phyloP scores from a whole-genome alignment of 441 rosid genomes.

The Erodium texanum region DNA sequence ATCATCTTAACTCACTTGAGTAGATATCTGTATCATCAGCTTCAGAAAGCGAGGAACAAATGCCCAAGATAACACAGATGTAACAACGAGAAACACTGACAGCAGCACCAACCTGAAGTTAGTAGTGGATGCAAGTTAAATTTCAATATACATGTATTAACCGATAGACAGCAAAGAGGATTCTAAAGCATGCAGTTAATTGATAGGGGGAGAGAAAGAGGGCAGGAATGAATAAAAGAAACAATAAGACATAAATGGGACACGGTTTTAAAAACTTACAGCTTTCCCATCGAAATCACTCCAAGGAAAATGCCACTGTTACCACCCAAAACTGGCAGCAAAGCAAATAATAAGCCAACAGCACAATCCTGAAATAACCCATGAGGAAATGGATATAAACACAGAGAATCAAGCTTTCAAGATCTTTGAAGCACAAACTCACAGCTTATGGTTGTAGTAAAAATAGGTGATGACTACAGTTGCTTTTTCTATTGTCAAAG shows the following conservation, averaged over 20 bases:
- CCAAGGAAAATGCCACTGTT: slow-evolving; percentile 75
- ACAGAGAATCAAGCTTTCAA: neutral
- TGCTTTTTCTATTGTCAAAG: neutral
- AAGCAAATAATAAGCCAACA: slow-evolving; percentile 85
- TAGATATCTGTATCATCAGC: slow-evolving; percentile 87
- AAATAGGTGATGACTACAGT: neutral
- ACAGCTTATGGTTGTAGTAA: neutral
- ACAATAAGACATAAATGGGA: neutral
- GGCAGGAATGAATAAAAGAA: neutral
- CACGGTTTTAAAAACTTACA: slow-evolving; percentile 41
- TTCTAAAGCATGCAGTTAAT: neutral
- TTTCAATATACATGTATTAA: slow-evolving; percentile 10
- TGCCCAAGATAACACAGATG: slow-evolving; percentile 80
- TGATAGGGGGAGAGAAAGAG: slow-evolving; percentile 8
- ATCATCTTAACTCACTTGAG: slow-evolving; percentile 56
- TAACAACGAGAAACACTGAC: slow-evolving; percentile 61
- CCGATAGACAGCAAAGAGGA: neutral
- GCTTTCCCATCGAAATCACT: slow-evolving; percentile 83
- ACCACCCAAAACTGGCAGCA: slow-evolving; percentile 97
- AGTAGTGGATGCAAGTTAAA: slow-evolving; percentile 6
- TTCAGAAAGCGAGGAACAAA: slow-evolving; percentile 92
- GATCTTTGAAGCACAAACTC: neutral
- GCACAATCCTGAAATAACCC: slow-evolving; percentile 69
- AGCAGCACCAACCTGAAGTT: slow-evolving; percentile 64
- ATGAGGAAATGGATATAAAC: too few relatives aligned